Evolutionary conservation across 441 rosid species (phyloP), one percentile per base, ranked within the genome.

Genomic region (Geranium incanum): DNA sequence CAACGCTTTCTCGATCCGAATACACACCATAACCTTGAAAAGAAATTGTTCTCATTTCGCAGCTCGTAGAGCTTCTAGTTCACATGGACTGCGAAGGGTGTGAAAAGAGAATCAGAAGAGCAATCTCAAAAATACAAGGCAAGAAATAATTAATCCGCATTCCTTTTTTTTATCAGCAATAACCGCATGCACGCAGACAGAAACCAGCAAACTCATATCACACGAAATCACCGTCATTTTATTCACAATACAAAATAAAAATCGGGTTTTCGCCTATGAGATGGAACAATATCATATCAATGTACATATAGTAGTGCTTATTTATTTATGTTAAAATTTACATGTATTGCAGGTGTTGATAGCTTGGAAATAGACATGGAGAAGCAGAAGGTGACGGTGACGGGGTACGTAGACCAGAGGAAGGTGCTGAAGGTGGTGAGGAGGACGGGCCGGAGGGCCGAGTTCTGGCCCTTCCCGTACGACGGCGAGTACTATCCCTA

Each of bases 21-120:
- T 39, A 7, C 8, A 39, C 2, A 41, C 8, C 8, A 5, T 9
- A 43, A 43, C 11, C 11, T 1, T 6, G 11, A 43, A 43, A 1
- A 7, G 2, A 4, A 4, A 1, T 6, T 43, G 11, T 15, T 55
- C 16, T 15, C 16, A 19, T 16, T n/a, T 55, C 4, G 8, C 62
- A 55, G 62, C 62, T 55, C 0, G 62, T 55, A 16, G 62, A 55
- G 21, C 62, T 55, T 12, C 16, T 55, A 4, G 62, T 55, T 0
- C 62, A 55, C 62, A 55, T 55, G 62, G 62, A 55, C 16, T 55
- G 62, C 15, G 8, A 55, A 55, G 21, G 62, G 16, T 55, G 62
- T 6, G 21, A 55, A 16, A 55, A 55, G 62, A 55, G 62, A 55
- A 7, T 55, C 0, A 5, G 62, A 55, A 55, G 19, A 55, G 21